Evolutionary conservation across 805 yeast genomes (phyloP).

Genomic region (Metschnikowia gelsemii): DNA sequence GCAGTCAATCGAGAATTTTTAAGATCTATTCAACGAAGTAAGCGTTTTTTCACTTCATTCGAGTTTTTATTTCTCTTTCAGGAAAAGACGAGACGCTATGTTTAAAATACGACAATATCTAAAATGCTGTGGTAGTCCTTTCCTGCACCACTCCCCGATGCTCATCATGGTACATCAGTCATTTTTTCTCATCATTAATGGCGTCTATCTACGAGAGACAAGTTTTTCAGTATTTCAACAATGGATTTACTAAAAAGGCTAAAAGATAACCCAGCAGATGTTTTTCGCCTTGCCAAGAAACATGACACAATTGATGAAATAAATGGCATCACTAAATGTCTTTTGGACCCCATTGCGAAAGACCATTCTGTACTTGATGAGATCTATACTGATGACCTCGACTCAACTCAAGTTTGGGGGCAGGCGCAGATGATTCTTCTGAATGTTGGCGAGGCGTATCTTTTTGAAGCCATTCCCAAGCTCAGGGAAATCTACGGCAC

Average conservation of each 20-base stretch:
- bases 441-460: conserved; percentile 63
- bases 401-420: conserved; percentile 90
- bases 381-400: conserved; percentile 80
- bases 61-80: no score
- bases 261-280: conserved; percentile 16
- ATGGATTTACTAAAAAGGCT: conserved; percentile 19
- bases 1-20: no score
- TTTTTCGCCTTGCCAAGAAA: conserved; percentile 14
- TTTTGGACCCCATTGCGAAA: conserved; percentile 58
- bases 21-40: no score
- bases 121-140: neutral
- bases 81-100: no score
- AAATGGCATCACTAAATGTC: conserved; percentile 42
- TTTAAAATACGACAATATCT: no score
- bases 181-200: conserved; percentile 8
- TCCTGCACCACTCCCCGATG: conserved; percentile 18
- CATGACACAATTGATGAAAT: conserved; percentile 20
- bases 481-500: conserved; percentile 38
- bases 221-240: neutral
- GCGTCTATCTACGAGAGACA: neutral
- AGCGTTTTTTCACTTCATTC: no score
- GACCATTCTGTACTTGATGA: conserved; percentile 71
- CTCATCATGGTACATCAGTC: conserved; percentile 15
- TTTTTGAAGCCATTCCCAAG: conserved; percentile 55
- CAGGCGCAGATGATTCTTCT: conserved; percentile 86